Base-by-base conservation (phyloP, 2,329 filamentous ascomycete species). In the Trichoderma koningii region DNA sequence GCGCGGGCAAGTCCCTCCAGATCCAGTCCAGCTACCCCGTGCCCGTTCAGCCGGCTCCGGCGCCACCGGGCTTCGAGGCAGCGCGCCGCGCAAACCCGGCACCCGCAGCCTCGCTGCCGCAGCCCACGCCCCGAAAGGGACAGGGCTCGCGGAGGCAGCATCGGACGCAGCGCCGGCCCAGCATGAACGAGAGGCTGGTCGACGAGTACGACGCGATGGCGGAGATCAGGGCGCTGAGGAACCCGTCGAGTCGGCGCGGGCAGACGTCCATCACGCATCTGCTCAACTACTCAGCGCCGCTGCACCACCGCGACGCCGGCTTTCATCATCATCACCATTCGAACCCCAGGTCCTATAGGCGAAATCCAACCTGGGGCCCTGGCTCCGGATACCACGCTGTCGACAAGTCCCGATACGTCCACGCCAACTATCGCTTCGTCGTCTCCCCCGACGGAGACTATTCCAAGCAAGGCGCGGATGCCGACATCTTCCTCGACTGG, bases 241-340 rank as follows among this genome's bases (percentile, higher is more conserved):
- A 86, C 69, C 76, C 83, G 14, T 82, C 81, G n/a, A 85, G 83
- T 73, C 89, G 95, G 66, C 92, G 95, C 72, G 95, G 95, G 62
- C 94, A 97, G 78, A 97, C 93, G 62, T 96, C 92, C 73, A 99
- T 99, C 75, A 98, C 95, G 47, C 95, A 99, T 77, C 81, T 99
- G 65, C 91, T 99, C 83, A 94, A 94, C 80, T 96, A 97, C 77
- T 88, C 90, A 51, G 82, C 92, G 21, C 91, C 93, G 23, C 87
- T 91, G 55, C 89, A 89, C 23, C 50, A 88, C 67, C 83, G 83
- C 71, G 84, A 86, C 75, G 79, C 83, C 63, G 76, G 82, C 69
- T 76, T 80, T 7, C 34, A 34, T 9, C 50, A 55, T 56, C 56
- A 55, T 19, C 23, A 55, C 23, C 79, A 83, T n/a, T 52, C 62